Base-by-base conservation (phyloP, 306 rosid genomes). In the Cucumis melo region DNA sequence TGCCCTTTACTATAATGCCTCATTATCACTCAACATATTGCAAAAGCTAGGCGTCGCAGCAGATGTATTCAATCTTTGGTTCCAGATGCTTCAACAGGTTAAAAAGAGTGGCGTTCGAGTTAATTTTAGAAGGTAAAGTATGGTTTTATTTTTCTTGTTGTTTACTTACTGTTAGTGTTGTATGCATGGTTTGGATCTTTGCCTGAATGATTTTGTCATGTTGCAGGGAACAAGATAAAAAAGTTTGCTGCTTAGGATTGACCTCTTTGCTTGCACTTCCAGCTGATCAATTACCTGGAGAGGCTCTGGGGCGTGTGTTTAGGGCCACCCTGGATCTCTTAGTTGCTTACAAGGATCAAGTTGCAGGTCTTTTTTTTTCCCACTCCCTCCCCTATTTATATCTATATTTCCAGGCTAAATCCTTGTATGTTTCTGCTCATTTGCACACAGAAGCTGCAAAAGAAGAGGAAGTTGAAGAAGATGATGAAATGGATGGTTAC, bases 401-500 rank as follows among this genome's bases (percentile, higher is more conserved):
- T 59, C 65, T 81, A 48, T 34, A 27, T 51, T 46, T 78, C 29
- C 75, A 36, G 60, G 32, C 44, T 71, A 39, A 57, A 53, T 72
- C 65, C 70, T 19, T 72, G 71, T 76, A 13, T 73, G 38, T 75
- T 74, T 36, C 51, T 65, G 36, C 64, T 70, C 70, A 50, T 76
- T 81, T 17, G 54, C 72, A 62, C 80, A 83, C 87, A 92, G 98
- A 91, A 81, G 89, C 94, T 84, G 90, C 96, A 24, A 90, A 93
- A 78, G 98, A 89, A 74, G 96, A 87, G 65, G 96, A 88, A 81
- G 92, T 80, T 51, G 97, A 93, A 83, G 98, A 93, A 66, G 97
- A 93, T 20, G 91, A 93, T 82, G 96, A 91, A 73, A 93, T 93
- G 98, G 98, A 93, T 86, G 97, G 96, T 79, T 88, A 91, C 86